Conservation (phyloP, 2,329 filamentous ascomycete species). For the Fusarium verticillioides region DNA sequence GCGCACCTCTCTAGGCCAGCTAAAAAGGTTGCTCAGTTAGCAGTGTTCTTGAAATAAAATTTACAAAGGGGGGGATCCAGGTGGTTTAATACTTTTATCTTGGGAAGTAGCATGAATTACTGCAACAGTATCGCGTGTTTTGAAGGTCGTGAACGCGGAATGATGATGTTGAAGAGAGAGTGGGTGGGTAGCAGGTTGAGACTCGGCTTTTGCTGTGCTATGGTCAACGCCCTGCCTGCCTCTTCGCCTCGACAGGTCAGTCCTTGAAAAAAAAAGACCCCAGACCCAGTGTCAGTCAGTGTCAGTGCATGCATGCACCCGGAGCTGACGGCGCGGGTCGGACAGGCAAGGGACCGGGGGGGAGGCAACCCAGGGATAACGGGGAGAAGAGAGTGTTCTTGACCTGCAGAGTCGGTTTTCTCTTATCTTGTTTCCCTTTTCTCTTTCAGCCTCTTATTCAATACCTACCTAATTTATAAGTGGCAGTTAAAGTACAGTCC, state of each 20-base stretch:
- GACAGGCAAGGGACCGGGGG: slow-evolving; percentile 36
- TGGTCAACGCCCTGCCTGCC: slow-evolving; percentile 21
- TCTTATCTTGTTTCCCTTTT: not conserved
- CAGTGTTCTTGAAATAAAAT: slow-evolving; percentile 3
- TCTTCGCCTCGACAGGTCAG: slow-evolving; percentile 12
- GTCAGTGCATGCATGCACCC: slow-evolving; percentile 34
- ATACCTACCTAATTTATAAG: not conserved
- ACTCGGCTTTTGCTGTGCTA: slow-evolving; percentile 29
- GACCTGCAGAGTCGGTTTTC: not conserved
- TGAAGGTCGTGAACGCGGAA: slow-evolving; percentile 46
- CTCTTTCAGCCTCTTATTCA: not conserved
- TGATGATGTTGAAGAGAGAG: slow-evolving; percentile 42
- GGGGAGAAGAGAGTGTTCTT: slow-evolving; percentile 3
- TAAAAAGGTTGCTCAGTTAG: slow-evolving; percentile 29
- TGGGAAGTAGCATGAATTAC: slow-evolving; percentile 48
- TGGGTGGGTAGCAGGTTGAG: slow-evolving; percentile 39
- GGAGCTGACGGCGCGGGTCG: slow-evolving; percentile 40
- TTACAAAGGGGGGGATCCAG: not conserved
- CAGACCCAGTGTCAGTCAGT: slow-evolving; percentile 26
- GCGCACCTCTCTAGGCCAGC: slow-evolving; percentile 49
- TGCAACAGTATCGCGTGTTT: slow-evolving; percentile 48
- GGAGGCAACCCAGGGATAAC: slow-evolving; percentile 11
- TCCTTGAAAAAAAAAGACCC: slow-evolving; percentile 16
- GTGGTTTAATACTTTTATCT: slow-evolving; percentile 45
- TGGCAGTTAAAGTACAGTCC: not conserved